These are phyloP conservation scores for Prunus campanulata DNA, from an alignment of 306 rosid species.

Conservation along the genomic window DNA sequence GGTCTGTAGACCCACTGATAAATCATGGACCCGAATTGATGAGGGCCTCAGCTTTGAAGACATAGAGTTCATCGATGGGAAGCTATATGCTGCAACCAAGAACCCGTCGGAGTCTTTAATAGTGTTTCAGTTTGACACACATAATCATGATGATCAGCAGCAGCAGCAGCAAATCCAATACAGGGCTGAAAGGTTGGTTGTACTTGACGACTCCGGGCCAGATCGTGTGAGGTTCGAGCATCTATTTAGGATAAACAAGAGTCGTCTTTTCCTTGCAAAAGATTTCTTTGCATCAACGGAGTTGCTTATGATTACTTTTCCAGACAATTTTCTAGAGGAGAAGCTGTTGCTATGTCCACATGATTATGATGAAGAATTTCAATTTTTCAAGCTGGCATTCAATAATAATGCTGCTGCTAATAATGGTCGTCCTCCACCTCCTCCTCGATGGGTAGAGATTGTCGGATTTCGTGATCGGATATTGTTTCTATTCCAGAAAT, in stretches of 20 bases:
- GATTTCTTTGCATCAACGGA: neutral
- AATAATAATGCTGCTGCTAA: too few species aligned
- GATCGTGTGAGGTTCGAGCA: neutral
- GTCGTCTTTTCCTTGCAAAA: neutral
- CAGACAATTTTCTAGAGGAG: too few species aligned
- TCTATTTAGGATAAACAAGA: neutral
- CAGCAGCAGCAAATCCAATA: neutral
- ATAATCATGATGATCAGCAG: too few species aligned
- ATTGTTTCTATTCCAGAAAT: neutral
- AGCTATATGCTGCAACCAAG: neutral
- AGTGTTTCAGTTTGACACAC: neutral
- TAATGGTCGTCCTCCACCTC: too few species aligned
- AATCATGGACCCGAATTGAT: neutral
- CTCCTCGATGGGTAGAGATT: neutral
- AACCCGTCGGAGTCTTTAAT: neutral
- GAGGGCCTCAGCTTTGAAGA: neutral
- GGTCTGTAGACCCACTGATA: neutral
- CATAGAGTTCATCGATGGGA: neutral
- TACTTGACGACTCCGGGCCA: neutral
- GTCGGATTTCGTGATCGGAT: neutral
- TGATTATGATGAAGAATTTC: neutral
- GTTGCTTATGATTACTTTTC: neutral
- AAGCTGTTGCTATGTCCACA: neutral
- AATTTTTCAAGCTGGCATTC: neutral
- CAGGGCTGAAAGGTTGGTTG: neutral